Evolutionary conservation across 495 filamentous ascomycete species (phyloP), one percentile per base, ranked within the genome.

Genomic region (Aspergillus heteromorphus): DNA sequence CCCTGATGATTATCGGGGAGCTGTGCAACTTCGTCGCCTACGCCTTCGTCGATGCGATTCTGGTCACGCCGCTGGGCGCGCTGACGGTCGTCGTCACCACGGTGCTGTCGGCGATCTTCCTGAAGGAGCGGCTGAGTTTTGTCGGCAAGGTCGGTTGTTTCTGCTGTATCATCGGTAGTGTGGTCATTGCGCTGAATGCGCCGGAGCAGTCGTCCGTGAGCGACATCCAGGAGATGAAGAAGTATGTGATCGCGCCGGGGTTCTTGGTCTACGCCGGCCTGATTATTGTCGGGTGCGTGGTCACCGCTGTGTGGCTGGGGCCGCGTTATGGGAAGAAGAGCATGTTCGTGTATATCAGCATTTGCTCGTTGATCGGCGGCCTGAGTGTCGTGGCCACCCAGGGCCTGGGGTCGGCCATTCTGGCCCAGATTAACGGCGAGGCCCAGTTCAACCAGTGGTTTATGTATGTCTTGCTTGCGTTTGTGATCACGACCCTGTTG

Each of bases 1-100:
- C 81, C 17, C 75, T 98, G 65, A 98, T 98, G 93, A 95, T 97
- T 59, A 63, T 97, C 40, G 93, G 93, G 47, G 93, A 98, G 72
- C 83, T 93, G 30, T 96, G 92, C 82, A 98, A 98, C 71, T 97
- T 98, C 64, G 91, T 88, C 52, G 95, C 93, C 19, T 98, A 98
- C 66, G 89, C 90, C 42, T 97, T 98, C 65, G 92, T 93, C 61
- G 93, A 98, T 69, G 93, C 93, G 45, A 96, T 98, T 61, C 71
- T 98, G 56, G 93, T 98, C 43, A 97, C 93, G 6, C 92, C 95
- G 10, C 71, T 98, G 51, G 93, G 93, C 49, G 93, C 93, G n/a
- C 77, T 97, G 48, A 91, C 89, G 0, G 93, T 98, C 56, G 93
- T 98, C 51, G 85, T 97, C 59, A 95, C 91, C 40, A 91, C 93